Evolutionary conservation across 495 filamentous ascomycete species (phyloP), one percentile per base, ranked within the genome.

Genomic region (Penicillium paradoxum): DNA sequence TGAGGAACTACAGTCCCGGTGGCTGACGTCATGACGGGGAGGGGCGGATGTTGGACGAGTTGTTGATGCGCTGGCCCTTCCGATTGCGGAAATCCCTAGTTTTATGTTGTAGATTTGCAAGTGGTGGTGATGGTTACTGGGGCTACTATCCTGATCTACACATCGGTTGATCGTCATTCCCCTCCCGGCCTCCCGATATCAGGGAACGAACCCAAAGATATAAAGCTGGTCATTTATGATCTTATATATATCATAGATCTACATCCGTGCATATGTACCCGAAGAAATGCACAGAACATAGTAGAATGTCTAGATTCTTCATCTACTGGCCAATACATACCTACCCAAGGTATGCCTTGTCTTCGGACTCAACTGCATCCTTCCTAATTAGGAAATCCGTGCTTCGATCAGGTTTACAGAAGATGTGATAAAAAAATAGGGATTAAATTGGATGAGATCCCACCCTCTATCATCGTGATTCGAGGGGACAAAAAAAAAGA

Each of bases 21-120:
- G 48, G 52, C 44, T 54, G 54, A 65, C 59, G 62, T 65, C 62
- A 65, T 60, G 62, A 59, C 62, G 59, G 58, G 45, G 44, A 56
- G 41, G 45, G 48, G 51, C 60, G 60, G 60, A 64, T 46, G 54
- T 30, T 42, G 48, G 55, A 10, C 9, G 10, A 41, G 39, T 24
- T 25, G 25, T 21, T 53, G 40, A 52, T 55, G 44, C 33, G 46
- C 44, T 30, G 17, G 36, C 9, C 7, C 27, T 24, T 44, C 41
- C 41, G 41, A 44, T 44, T 44, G 41, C 41, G 15, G 41, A 44
- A 18, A 44, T 29, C 4, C 10, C 24, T 17, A 44, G 41, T 1
- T 18, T 30, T 4, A 13, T 9, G 25, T 27, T 18, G 41, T 17
- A 29, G 8, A 29, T 0, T 42, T 1, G 11, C 29, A 9, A 45